Evolutionary conservation across 1,284 basidiomycete species (phyloP), one percentile per base, ranked within the genome.

Genomic region (Polyporus tsugae): DNA sequence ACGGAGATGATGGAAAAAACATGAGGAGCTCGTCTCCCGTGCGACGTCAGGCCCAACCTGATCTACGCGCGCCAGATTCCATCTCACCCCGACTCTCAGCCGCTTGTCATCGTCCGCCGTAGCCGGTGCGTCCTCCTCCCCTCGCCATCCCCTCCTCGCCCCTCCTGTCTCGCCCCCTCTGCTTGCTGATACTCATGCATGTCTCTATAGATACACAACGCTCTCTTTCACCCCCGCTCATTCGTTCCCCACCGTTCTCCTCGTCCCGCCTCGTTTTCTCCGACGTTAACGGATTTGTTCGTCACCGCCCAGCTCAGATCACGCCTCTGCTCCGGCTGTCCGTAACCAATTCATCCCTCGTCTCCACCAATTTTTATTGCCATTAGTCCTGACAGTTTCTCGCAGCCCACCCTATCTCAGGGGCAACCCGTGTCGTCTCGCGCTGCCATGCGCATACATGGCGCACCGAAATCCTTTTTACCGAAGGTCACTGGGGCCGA

Each of bases 231-330:
- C 41, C 53, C 46, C 11, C 9, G 11, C 22, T 22, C 59, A 44
- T 19, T 15, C 49, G 36, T 38, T n/a, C 39, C 4, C 64, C 4
- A 19, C 58, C 41, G 46, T 13, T 49, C 38, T 38, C 6, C 70
- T 9, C 52, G 52, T 38, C 44, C 38, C 39, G 33, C 63, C 36
- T 60, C 41, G 25, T 38, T 60, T 52, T 63, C 69, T 72, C 71
- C 71, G 71, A 70, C 67, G 53, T 62, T 25, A 65, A 67, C 71
- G 71, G 71, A 63, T 64, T 65, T 60, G 35, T 53, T 68, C 60
- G 71, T 72, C 71, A 72, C 61, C 64, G 63, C 63, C 62, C 67
- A 68, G 33, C 67, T 66, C 65, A 69, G 65, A 67, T 69, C 64
- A 64, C 71, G 68, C 69, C 67, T 67, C 71, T 69, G 55, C 64